These are phyloP conservation scores for Dionaea muscipula DNA, from an alignment of 179 eudicot genomes.

Conservation along the genomic window DNA sequence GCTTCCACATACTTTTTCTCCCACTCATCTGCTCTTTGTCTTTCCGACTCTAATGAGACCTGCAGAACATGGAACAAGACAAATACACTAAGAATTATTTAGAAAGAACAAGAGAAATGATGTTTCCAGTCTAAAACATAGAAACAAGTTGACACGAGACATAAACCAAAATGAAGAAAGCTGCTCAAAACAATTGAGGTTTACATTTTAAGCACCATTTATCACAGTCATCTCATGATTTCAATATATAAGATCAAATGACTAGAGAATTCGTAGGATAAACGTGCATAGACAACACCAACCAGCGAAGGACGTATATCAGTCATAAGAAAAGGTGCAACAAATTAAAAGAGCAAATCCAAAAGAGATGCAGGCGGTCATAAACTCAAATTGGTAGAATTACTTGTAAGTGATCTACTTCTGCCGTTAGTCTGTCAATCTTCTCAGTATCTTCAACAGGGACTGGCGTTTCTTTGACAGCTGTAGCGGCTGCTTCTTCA, in stretches of 20 bases:
- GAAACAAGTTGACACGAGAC: not conserved
- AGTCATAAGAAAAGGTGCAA: not conserved
- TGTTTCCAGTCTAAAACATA: not conserved
- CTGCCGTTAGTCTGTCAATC: constrained; percentile 45
- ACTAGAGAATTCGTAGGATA: not conserved
- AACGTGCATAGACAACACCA: not conserved
- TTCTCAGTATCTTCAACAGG: constrained; percentile 61
- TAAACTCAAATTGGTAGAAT: not conserved
- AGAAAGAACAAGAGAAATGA: not conserved
- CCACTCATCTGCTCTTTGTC: constrained; percentile 49
- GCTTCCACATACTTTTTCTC: constrained; percentile 50
- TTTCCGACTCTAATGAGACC: constrained; percentile 52
- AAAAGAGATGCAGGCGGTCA: not conserved
- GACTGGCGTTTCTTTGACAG: constrained; percentile 58
- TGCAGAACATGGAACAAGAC: constrained; percentile 16
- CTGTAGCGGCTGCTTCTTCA: constrained; percentile 41
- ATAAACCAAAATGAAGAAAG: too few relatives aligned
- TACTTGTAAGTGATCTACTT: constrained; percentile 76
- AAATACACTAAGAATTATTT: constrained; percentile 1
- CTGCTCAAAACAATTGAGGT: too few relatives aligned
- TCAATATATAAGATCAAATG: too few relatives aligned
- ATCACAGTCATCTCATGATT: too few relatives aligned
- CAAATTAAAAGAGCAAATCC: not conserved
- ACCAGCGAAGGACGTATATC: not conserved
- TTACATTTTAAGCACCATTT: too few relatives aligned